A percentile compares a stretch with the other conserved stretches of the same genome.
These are phyloP conservation scores for Sugiyamaella sp. DNA, from an alignment of 1,139 yeast genomes.

Conservation along the genomic window DNA sequence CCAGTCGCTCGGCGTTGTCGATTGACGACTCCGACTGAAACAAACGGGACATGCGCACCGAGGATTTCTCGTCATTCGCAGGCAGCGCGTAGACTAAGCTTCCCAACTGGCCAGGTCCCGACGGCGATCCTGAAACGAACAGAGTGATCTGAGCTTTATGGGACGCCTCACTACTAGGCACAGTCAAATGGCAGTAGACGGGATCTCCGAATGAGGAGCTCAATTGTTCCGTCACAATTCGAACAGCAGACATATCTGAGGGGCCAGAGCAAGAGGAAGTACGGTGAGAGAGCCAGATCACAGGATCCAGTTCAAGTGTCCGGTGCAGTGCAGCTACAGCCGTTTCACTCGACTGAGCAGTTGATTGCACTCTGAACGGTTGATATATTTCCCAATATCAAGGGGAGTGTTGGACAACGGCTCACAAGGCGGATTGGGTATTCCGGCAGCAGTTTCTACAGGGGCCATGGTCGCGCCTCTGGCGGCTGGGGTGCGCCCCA, in stretches of 20 bases:
- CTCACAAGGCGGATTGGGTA: too few relatives aligned
- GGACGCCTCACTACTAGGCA: slow-evolving; percentile 15
- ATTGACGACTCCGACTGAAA: slow-evolving; percentile 27
- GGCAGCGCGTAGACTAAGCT: slow-evolving; percentile 31
- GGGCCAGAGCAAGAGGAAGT: too few relatives aligned
- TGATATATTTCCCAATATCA: too few relatives aligned
- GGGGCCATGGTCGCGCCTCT: too few relatives aligned
- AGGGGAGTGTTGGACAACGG: too few relatives aligned
- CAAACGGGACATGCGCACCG: slow-evolving; percentile 23
- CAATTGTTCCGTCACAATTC: slow-evolving; percentile 14
- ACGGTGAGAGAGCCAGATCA: too few relatives aligned
- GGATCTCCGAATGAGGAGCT: slow-evolving; percentile 15
- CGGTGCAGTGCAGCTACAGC: too few relatives aligned
- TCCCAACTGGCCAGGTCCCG: slow-evolving; percentile 32
- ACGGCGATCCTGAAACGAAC: slow-evolving; percentile 17
- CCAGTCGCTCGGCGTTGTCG: slow-evolving; percentile 30
- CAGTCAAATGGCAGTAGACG: slow-evolving; percentile 25
- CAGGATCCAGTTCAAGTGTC: too few relatives aligned
- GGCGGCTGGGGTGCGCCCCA: neutral
- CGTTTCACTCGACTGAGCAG: too few relatives aligned
- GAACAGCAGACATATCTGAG: slow-evolving; percentile 15
- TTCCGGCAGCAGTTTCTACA: too few relatives aligned
- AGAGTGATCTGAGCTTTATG: slow-evolving; percentile 21
- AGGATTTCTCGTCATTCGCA: slow-evolving; percentile 3
- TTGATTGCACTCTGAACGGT: too few relatives aligned